Conservation (phyloP, 2,329 filamentous ascomycete species). For the Drechslerella stenobrocha region DNA sequence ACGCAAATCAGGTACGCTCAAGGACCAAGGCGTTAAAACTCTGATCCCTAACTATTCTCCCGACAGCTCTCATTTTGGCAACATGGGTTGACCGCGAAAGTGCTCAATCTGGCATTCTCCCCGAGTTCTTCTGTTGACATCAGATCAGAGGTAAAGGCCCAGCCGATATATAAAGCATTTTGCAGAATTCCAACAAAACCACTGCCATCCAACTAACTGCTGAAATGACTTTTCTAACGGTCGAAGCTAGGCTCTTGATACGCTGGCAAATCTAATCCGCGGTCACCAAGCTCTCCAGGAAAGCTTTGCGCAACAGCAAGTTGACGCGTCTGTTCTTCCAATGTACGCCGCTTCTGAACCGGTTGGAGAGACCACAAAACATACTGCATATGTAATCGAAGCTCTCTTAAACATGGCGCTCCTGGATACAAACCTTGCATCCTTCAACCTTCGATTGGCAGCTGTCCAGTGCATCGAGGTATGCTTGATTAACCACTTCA, state of each 20-base stretch:
- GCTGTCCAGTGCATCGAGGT: constrained; percentile 90
- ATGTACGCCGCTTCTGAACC: constrained; percentile 59
- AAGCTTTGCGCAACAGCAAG: constrained; percentile 82
- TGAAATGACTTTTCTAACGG: constrained; percentile 30
- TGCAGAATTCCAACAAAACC: background rate
- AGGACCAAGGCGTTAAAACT: background rate
- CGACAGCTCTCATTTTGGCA: constrained; percentile 71
- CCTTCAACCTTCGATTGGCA: constrained; percentile 77
- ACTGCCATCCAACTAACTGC: constrained; percentile 14
- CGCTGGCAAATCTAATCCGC: constrained; percentile 85
- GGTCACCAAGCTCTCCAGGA: constrained; percentile 81
- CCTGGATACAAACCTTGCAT: constrained; percentile 28
- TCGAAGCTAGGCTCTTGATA: constrained; percentile 68
- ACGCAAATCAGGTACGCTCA: constrained; percentile 69
- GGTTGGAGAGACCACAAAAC: constrained; percentile 56
- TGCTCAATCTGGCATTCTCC: constrained; percentile 81
- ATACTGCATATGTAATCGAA: constrained; percentile 84
- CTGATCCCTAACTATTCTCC: constrained; percentile 3
- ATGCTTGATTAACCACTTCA: background rate
- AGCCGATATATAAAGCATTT: background rate
- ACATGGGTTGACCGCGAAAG: constrained; percentile 74
- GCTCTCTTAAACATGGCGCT: constrained; percentile 82
- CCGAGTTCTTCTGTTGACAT: constrained; percentile 72
- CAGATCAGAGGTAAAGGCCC: constrained; percentile 69
- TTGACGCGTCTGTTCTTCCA: constrained; percentile 59